Evolutionary conservation across 495 filamentous ascomycete species (phyloP), one percentile per base, ranked within the genome.

Genomic region (Chaetomidium leptoderma): DNA sequence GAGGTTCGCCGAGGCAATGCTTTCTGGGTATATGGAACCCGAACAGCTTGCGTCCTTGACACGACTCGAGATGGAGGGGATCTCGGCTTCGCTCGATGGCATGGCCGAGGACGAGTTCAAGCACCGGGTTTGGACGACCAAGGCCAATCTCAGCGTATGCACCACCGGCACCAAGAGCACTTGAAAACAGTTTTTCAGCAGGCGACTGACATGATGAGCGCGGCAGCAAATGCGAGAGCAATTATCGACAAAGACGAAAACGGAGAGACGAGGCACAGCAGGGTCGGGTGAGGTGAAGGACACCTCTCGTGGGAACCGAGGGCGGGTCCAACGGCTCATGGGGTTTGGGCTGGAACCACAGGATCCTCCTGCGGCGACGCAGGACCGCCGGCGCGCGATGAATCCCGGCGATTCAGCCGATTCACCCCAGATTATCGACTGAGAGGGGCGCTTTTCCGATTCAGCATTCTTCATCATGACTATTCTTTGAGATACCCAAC

Each of bases 1-100:
- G 4, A 36, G 65, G 35, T 63, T 68, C 36, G 61, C 59, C 23
- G 66, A 70, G 49, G 67, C 63, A 9, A 39, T 70, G 47, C 57
- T 70, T 4, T 26, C 63, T 14, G 63, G 63, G 5, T 53, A 61
- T 33, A 23, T 68, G 29, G 37, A 57, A 4, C 59, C 63, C 5
- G 32, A 23, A 1, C 47, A 57, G 4, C n/a, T 63, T 6, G 61
- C 43, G 19, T 16, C 32, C 9, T 29, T 64, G 57, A 50, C 55
- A 9, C 36, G 58, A 35, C 8, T 29, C 5, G 55, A 65, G 35
- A 53, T 59, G 32, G 58, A 65, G 6, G 9, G 44, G 13, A 61
- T 52, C n/a, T 44, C 46, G 0, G 35, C 52, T 6, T 17, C 33
- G 10, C 59, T 61, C 35, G 23, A 49, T 2, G 33, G n/a, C 24